Base-by-base conservation (phyloP, 495 filamentous ascomycete genomes). In the Podospora sp. region DNA sequence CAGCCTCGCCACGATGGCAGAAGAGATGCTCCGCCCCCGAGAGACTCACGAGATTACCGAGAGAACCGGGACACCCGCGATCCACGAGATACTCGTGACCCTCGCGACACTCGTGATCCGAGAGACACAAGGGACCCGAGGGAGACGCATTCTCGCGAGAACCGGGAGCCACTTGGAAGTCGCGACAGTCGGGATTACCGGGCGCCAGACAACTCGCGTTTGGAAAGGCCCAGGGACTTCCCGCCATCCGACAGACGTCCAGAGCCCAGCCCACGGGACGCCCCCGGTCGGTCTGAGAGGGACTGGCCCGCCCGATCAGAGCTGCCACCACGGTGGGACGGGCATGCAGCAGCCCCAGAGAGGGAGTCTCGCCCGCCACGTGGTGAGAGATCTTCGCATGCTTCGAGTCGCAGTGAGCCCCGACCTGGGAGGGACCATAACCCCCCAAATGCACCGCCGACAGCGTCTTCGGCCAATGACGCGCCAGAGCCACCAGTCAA, bases 401-500 rank as follows among this genome's bases (percentile, higher is more conserved):
- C 65, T 18, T 56, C 72, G 21, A 71, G 74, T 60, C 73, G 79
- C 21, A 70, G 74, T 36, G 77, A 84, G 52, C 22, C 71, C 18
- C 62, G 79, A 64, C 65, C 66, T 27, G 62, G 73, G 56, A 77
- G 78, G 36, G 80, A 83, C 20, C 66, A 69, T 50, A 60, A 68
- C 5, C 63, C 36, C 18, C 22, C 74, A 18, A 35, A 75, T 16
- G 73, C 78, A 3, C 70, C 79, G 6, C 69, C 78, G 36, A 57
- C 71, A 21, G 64, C 76, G n/a, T 64, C 78, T 20, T 50, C 75
- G 21, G 75, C 75, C 59, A 58, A 73, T n/a, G 75, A 80, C 21
- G 60, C 73, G 1, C 78, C 78, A 65, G 81, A 79, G 40, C 77
- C 78, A 24, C 71, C 75, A 18, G 78, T 80, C 57, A 81, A 83